Evolutionary conservation across 441 rosid genomes (phyloP).

Genomic region (Rhodomyrtus psidioides): DNA sequence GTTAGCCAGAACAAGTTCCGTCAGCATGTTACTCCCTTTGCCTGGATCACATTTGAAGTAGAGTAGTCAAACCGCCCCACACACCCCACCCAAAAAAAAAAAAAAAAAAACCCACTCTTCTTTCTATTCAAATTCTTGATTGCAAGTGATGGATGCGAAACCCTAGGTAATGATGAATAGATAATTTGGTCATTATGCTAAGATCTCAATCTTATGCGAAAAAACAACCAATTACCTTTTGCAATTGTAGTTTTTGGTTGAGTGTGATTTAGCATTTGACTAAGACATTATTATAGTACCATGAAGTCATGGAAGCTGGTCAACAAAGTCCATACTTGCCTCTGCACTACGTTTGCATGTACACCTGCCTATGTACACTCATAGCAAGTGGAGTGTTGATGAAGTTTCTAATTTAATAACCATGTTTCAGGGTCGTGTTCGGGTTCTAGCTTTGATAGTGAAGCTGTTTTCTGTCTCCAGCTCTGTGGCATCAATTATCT

Average conservation of each 20-base stretch:
- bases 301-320: neutral
- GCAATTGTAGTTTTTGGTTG: neutral
- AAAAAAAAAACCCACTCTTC: neutral
- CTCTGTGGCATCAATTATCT: conserved; percentile 51
- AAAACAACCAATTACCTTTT: neutral
- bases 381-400: neutral
- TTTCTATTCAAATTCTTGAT: neutral
- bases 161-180: too few relatives aligned
- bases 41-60: neutral
- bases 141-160: neutral
- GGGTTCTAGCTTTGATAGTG: conserved; percentile 73
- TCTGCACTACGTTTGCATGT: neutral
- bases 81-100: neutral
- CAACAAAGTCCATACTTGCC: neutral
- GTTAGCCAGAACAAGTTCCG: neutral
- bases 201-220: neutral
- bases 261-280: neutral
- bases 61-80: neutral
- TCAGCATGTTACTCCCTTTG: neutral
- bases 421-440: conserved; percentile 66
- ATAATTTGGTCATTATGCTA: neutral
- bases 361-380: neutral
- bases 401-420: neutral
- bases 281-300: neutral
- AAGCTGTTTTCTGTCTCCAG: conserved; percentile 75